These are phyloP conservation scores for Moniliophthora roreri DNA, from an alignment of 1,284 basidiomycete genomes.

Conservation along the genomic window DNA sequence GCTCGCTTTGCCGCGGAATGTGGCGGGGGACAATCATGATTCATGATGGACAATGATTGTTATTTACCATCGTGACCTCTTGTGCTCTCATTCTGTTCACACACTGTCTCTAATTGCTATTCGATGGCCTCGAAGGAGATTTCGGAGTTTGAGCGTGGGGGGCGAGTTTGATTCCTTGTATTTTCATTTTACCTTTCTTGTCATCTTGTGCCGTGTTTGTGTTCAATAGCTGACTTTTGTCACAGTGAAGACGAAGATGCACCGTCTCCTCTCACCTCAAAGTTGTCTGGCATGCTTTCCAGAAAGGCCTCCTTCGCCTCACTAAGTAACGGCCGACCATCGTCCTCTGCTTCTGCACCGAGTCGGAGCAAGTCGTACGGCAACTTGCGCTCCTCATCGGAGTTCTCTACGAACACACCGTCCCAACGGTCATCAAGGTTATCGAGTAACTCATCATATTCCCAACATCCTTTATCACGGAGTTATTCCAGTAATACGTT, in stretches of 20 bases:
- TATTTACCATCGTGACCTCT: no score
- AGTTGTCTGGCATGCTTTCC: slow-evolving; percentile 59
- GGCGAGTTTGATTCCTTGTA: neutral
- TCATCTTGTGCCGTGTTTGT: neutral
- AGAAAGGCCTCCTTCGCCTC: slow-evolving; percentile 35
- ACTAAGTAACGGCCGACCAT: slow-evolving; percentile 6
- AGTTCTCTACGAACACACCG: neutral
- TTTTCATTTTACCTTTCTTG: neutral
- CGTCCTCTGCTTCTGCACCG: neutral
- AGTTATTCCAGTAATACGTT: neutral
- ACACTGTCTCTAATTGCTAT: no score
- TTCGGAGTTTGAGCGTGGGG: no score
- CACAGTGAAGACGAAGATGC: slow-evolving; percentile 79
- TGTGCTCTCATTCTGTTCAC: no score
- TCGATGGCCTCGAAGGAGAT: no score
- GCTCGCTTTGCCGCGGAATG: no score
- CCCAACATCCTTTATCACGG: neutral
- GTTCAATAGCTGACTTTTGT: slow-evolving; percentile 1
- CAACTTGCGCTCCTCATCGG: slow-evolving; percentile 8
- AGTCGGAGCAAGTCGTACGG: slow-evolving; percentile 12
- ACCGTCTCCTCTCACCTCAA: slow-evolving; percentile 67
- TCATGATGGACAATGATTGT: no score
- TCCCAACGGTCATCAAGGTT: neutral
- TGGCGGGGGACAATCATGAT: no score
- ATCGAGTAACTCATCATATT: neutral